Evolutionary conservation across 1,139 yeast species (phyloP).

Genomic region (Blastobotrys aristatus): DNA sequence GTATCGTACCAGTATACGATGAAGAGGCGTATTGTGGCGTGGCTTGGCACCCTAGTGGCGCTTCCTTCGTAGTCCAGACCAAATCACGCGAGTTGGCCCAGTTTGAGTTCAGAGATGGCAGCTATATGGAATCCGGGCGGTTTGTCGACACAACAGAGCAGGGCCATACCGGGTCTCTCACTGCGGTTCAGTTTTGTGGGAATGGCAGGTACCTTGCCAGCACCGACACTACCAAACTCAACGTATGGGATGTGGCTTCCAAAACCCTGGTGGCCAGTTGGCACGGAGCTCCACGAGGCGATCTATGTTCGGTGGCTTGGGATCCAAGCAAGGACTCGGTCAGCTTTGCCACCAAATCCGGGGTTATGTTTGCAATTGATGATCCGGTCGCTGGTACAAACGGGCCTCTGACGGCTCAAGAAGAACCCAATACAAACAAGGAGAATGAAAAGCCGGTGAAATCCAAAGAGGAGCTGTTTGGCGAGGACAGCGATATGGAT

Average conservation of each 20-base stretch:
- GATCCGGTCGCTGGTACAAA: not conserved
- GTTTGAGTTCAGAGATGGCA: constrained; percentile 17
- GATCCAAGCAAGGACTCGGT: constrained; percentile 35
- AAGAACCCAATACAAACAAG: not conserved
- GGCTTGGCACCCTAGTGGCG: constrained; percentile 63
- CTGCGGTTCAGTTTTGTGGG: constrained; percentile 56
- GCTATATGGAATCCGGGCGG: constrained; percentile 17
- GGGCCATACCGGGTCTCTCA: constrained; percentile 32
- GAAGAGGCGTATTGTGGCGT: constrained; percentile 37
- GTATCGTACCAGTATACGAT: constrained; percentile 36
- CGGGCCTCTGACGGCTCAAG: not conserved
- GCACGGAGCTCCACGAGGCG: not conserved
- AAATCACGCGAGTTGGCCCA: constrained; percentile 37
- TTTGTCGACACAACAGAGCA: constrained; percentile 7
- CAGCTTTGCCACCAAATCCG: constrained; percentile 33
- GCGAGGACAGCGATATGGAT: constrained; percentile 16
- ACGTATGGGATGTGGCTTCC: constrained; percentile 47
- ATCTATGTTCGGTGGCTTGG: constrained; percentile 31
- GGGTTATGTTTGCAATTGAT: constrained; percentile 30
- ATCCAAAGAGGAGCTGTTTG: constrained; percentile 24
- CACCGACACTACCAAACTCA: constrained; percentile 47
- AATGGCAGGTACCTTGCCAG: constrained; percentile 53
- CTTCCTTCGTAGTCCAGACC: constrained; percentile 54
- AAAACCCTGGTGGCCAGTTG: constrained; percentile 2
- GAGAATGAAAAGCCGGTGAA: not conserved